Percentiles rank a stretch among this genome's conserved stretches.
Conservation (phyloP, 768 basidiomycete genomes). For the Lactarius evosmus region DNA sequence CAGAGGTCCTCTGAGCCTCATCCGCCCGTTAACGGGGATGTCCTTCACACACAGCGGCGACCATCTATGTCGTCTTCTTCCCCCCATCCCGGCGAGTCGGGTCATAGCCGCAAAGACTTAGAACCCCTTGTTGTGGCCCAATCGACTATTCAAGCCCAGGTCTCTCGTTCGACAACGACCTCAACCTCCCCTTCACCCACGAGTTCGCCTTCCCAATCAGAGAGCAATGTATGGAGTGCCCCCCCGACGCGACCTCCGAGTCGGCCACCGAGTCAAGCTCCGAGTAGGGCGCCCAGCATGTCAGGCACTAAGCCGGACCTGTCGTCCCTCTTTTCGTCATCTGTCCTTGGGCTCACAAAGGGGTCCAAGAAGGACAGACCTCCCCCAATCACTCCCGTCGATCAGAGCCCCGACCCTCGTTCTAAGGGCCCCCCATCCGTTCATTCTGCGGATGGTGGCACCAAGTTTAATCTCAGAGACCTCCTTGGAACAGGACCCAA, state of each 20-base stretch:
- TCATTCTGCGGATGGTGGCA: conserved; percentile 55
- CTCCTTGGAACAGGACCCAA: conserved; percentile 73
- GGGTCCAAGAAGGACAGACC: conserved; percentile 14
- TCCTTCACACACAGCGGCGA: conserved; percentile 21
- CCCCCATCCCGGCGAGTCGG: conserved; percentile 51
- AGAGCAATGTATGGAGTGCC: conserved; percentile 57
- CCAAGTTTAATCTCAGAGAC: conserved; percentile 84
- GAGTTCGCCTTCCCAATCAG: conserved; percentile 52
- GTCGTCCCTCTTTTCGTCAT: conserved; percentile 12
- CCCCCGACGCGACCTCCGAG: conserved; percentile 63
- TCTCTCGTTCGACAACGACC: conserved; percentile 39
- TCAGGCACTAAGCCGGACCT: conserved; percentile 28
- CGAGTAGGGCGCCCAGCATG: conserved; percentile 41
- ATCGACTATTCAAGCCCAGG: conserved; percentile 28
- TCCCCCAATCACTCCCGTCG: conserved; percentile 17
- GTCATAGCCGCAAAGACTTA: conserved; percentile 45
- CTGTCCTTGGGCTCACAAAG: conserved; percentile 12
- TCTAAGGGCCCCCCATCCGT: conserved; percentile 40
- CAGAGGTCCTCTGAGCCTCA: conserved; percentile 1
- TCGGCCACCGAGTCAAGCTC: conserved; percentile 47
- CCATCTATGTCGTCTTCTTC: conserved; percentile 48
- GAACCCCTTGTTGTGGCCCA: conserved; percentile 35
- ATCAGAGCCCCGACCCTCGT: conserved; percentile 25
- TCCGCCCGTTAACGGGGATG: conserved; percentile 27
- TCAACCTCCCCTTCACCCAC: conserved; percentile 40